phyloP scores from a whole-genome alignment of 106 monocot genomes.

The Allium fistulosum region DNA sequence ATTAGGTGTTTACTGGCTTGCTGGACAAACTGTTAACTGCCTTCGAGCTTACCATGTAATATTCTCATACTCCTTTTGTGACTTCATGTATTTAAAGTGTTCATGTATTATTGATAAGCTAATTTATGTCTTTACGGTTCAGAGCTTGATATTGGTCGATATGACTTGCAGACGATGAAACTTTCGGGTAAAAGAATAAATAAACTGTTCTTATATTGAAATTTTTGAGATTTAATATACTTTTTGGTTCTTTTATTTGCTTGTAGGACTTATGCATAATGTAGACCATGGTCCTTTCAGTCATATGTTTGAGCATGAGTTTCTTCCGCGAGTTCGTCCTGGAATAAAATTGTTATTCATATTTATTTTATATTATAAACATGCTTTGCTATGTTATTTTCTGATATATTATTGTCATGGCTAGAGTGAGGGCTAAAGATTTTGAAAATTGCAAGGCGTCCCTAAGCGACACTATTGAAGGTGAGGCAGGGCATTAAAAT shows the following conservation, averaged over 20 bases:
- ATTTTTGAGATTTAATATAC: neutral
- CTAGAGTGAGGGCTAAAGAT: neutral
- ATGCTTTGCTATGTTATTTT: neutral
- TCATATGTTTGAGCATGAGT: conserved; percentile 84
- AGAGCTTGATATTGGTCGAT: conserved; percentile 77
- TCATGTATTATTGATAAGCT: neutral
- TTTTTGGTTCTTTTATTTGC: neutral
- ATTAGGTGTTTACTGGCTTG: conserved; percentile 88
- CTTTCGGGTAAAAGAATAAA: conserved; percentile 56
- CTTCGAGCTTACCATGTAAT: conserved; percentile 72
- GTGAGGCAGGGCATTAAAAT: too few relatives aligned
- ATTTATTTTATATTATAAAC: neutral
- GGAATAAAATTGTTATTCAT: conserved; percentile 63
- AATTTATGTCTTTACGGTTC: conserved; percentile 39
- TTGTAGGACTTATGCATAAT: conserved; percentile 90
- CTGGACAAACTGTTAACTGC: conserved; percentile 54
- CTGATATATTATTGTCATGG: neutral
- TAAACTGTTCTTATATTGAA: neutral
- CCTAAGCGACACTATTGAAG: too few relatives aligned
- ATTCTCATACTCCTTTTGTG: neutral
- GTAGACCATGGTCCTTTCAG: conserved; percentile 98
- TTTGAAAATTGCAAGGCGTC: neutral
- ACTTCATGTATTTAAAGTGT: too few relatives aligned
- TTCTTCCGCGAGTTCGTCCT: conserved; percentile 45
- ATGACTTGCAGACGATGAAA: conserved; percentile 77